Evolutionary conservation across 768 basidiomycete genomes (phyloP), one percentile per base, ranked within the genome.

Genomic region (Piloderma croceum): DNA sequence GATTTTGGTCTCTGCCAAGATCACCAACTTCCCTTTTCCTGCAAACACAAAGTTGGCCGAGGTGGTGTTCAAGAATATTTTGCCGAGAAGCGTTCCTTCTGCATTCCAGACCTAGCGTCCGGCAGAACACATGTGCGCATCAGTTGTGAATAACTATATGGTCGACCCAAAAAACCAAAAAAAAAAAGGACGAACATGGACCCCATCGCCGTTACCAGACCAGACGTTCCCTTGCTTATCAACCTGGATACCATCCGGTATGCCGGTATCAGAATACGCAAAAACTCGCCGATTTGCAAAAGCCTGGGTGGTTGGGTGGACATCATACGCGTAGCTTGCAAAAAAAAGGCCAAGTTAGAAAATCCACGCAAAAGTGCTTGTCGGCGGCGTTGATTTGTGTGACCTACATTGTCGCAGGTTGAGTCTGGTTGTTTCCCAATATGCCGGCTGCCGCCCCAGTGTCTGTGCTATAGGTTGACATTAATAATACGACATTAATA

Each of bases 271-370:
- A 6, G 63, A 52, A 46, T 76, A 84, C 0, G 83, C 81, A 47
- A 87, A 81, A 11, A 83, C 69, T 4, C 82, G 72, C 18, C 81
- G 71, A 51, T 84, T 78, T 34, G 36, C 54, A 53, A 85, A 80
- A 3, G 66, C 57, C 27, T 76, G 69, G 0, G 74, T 74, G 24
- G 48, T 60, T 11, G 69, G 59, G 49, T 82, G 75, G 18, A 88
- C 77, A 49, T 87, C 82, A 48, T 72, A 87, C 6, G 72, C 75
- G 48, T 85, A 85, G 31, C 81, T 86, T 47, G 2, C n/a, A n/a
- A n/a, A n/a, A n/a, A n/a, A n/a, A 21, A 5, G 19, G 44, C 15
- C 13, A 7, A 11, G 37, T 32, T 24, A 25, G n/a, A 12, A 18
- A 44, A 39, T 9, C 18, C 29, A 10, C n/a, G n/a, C n/a, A n/a